These are phyloP conservation scores for Angomonas ambiguus DNA, from an alignment of 208 protist genomes.

Conservation along the genomic window DNA sequence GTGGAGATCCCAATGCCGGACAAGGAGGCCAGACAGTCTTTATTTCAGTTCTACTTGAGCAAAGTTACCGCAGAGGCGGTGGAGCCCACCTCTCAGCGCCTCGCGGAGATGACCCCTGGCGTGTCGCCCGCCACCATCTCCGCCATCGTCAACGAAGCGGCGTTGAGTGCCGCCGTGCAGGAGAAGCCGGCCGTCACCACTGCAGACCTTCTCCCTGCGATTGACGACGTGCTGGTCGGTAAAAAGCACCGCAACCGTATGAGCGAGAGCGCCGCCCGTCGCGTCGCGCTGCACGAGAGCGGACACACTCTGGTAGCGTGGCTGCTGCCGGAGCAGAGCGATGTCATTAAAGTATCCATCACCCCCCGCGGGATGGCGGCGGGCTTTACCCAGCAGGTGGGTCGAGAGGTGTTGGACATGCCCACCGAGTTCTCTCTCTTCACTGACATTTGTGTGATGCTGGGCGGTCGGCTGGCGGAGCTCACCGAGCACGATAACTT, in stretches of 20 bases:
- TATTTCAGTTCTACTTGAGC: constrained; percentile 76
- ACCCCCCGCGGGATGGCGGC: constrained; percentile 78
- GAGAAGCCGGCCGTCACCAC: constrained; percentile 89
- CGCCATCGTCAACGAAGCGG: constrained; percentile 89
- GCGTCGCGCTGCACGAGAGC: constrained; percentile 93
- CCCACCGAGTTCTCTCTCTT: constrained; percentile 88
- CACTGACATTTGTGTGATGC: constrained; percentile 89
- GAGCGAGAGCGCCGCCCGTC: constrained; percentile 38
- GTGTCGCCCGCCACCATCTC: constrained; percentile 92
- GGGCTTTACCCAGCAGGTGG: constrained; percentile 83
- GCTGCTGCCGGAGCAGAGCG: constrained; percentile 81
- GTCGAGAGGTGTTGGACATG: constrained; percentile 72
- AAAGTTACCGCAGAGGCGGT: constrained; percentile 32
- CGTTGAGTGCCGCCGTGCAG: constrained; percentile 82
- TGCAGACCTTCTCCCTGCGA: constrained; percentile 59
- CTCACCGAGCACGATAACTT: constrained; percentile 86
- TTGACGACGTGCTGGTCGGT: constrained; percentile 85
- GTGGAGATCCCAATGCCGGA: constrained; percentile 86
- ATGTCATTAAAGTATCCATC: constrained; percentile 96
- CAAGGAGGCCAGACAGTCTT: constrained; percentile 44
- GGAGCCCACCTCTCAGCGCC: constrained; percentile 22
- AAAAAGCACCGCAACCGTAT: constrained; percentile 81
- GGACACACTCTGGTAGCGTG: constrained; percentile 95
- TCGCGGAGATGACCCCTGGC: constrained; percentile 83
- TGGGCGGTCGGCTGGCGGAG: constrained; percentile 96